Conservation (phyloP, 495 filamentous ascomycete species). For the Collariella sp. region DNA sequence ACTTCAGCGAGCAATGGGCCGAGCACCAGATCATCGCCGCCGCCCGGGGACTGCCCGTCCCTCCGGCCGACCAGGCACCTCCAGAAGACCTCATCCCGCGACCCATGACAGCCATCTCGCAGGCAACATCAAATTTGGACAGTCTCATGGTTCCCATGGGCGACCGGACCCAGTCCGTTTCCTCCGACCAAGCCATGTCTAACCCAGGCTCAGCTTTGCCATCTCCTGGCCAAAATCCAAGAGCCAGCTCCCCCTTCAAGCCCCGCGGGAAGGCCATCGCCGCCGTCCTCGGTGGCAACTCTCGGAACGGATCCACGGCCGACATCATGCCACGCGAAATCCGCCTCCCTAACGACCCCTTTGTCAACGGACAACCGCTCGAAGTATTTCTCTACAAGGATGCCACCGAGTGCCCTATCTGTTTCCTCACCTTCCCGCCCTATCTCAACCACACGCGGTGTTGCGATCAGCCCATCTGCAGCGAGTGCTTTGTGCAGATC, state of each 20-base stretch:
- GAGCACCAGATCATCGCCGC: constrained; percentile 90
- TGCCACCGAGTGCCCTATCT: constrained; percentile 86
- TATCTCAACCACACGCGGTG: constrained; percentile 94
- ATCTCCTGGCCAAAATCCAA: constrained; percentile 37
- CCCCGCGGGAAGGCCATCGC: constrained; percentile 76
- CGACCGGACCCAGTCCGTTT: constrained; percentile 62
- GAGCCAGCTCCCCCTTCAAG: constrained; percentile 42
- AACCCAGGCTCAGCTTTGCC: constrained; percentile 44
- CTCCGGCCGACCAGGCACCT: constrained; percentile 72
- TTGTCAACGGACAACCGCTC: constrained; percentile 82
- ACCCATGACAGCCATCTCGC: constrained; percentile 34
- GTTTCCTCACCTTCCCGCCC: constrained; percentile 90
- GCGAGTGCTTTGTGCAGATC: constrained; percentile 98
- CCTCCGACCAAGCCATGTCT: constrained; percentile 54
- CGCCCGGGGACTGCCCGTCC: constrained; percentile 75
- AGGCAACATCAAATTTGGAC: constrained; percentile 42
- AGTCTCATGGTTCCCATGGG: constrained; percentile 68
- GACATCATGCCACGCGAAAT: constrained; percentile 70
- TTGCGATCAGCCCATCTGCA: constrained; percentile 95
- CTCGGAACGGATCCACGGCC: constrained; percentile 55
- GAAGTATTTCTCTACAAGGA: constrained; percentile 92
- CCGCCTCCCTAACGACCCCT: constrained; percentile 70
- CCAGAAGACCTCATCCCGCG: constrained; percentile 52
- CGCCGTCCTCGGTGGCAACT: constrained; percentile 57
- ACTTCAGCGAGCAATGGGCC: constrained; percentile 81